Base-by-base conservation (phyloP, 2,329 filamentous ascomycete genomes). In the Aspergillus amoenus region DNA sequence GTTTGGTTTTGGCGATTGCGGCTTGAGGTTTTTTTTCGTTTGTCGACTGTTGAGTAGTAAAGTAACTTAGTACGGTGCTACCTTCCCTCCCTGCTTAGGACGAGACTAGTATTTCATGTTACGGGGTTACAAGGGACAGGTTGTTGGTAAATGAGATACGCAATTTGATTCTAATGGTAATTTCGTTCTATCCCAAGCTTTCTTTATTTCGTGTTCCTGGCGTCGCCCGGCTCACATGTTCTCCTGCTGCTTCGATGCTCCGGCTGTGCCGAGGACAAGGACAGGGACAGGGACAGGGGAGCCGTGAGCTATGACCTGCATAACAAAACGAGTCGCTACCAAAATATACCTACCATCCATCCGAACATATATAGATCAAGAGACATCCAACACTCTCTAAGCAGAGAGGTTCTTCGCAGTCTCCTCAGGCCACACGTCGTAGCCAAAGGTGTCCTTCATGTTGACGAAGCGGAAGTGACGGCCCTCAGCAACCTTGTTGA, bases 391-490 rank as follows among this genome's bases (percentile, higher is more conserved):
- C 21, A 30, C 27, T 4, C 27, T 30, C 27, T 66, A 71, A 58
- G 65, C 68, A 52, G 70, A 70, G 27, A 73, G 34, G 60, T 73
- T 64, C 59, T 68, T 63, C 45, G 70, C 69, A 32, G 68, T 68
- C 77, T 87, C 84, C 67, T 86, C 82, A 0, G 85, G 80, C 85
- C 85, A 88, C 49, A 90, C 82, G 65, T 91, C 80, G 70, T 88
- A 89, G 6, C 88, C 88, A 72, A 91, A 91, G 1, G 86, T 89
- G 63, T 90, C 88, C 81, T 89, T 91, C 88, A 91, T 91, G 77
- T 91, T 90, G 58, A 91, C 88, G 68, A 91, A 91, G 39, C 88
- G 84, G 24, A 82, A 84, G 72, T 89, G 85, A 51, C 88, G 81
- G 37, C 85, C 84, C 70, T 84, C 80, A 1, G 87, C 86, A 7